phyloP scores from a whole-genome alignment of 2,329 filamentous ascomycete species.

The Sporothrix curviconia region DNA sequence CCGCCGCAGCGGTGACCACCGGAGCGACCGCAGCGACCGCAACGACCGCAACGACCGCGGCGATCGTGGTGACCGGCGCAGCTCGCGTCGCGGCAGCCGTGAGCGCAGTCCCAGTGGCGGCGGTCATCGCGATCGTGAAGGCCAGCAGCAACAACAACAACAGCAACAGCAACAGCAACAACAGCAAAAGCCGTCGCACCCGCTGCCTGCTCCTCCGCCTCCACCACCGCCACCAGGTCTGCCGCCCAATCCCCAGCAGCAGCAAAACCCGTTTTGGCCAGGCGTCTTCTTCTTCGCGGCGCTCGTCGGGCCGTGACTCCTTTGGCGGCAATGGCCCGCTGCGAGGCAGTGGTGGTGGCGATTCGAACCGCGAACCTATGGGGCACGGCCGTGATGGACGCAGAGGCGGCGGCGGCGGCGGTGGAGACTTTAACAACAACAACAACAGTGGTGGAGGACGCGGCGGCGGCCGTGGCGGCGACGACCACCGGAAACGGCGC shows the following conservation, averaged over 20 bases:
- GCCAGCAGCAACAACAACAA: conserved; percentile 27
- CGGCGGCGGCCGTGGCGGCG: conserved; percentile 27
- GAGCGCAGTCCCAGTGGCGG: conserved; percentile 39
- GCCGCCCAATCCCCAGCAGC: neutral
- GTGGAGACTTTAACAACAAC: conserved; percentile 6
- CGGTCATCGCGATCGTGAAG: conserved; percentile 19
- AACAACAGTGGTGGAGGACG: conserved; percentile 28
- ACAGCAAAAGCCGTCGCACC: neutral
- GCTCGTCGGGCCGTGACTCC: neutral
- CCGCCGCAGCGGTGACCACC: neutral
- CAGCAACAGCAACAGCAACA: neutral
- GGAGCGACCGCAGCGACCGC: conserved; percentile 13
- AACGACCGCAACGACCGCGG: conserved; percentile 27
- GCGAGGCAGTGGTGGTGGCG: conserved; percentile 23
- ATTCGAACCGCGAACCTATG: conserved; percentile 25
- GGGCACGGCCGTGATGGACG: conserved; percentile 25
- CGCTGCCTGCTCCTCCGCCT: neutral
- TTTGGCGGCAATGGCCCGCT: conserved; percentile 24
- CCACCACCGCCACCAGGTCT: conserved; percentile 5
- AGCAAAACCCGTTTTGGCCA: neutral
- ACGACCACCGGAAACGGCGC: conserved; percentile 38
- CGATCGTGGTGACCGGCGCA: conserved; percentile 8
- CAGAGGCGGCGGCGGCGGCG: conserved; percentile 25
- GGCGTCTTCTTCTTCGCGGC: neutral
- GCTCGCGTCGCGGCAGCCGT: conserved; percentile 33